Evolutionary conservation across 345 rosid species (phyloP).

Genomic region (Raphanus raphanistrum): DNA sequence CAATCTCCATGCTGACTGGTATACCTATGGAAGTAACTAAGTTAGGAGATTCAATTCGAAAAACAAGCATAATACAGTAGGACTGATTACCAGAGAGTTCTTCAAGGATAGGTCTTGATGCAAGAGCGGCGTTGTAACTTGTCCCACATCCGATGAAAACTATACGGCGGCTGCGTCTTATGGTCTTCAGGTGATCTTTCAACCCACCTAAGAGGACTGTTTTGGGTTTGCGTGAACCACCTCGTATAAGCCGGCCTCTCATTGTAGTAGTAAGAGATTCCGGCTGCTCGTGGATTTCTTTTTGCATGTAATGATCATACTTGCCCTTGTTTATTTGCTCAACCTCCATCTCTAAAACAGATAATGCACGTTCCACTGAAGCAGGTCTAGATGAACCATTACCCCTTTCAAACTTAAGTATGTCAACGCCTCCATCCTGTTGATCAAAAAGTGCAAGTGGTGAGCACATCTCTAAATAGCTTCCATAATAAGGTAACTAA

Average conservation of each 20-base stretch:
- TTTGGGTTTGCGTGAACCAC: constrained; percentile 80
- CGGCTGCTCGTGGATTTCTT: constrained; percentile 98
- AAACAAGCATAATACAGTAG: constrained; percentile 8
- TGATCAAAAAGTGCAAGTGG: background rate
- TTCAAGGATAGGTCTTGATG: constrained; percentile 91
- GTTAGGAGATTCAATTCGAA: background rate
- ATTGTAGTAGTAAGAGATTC: constrained; percentile 93
- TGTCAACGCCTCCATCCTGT: constrained; percentile 88
- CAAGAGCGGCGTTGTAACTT: constrained; percentile 95
- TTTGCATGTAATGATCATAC: constrained; percentile 95
- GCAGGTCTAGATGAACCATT: constrained; percentile 65
- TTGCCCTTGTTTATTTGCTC: constrained; percentile 94
- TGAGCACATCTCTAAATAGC: background rate
- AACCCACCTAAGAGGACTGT: constrained; percentile 93
- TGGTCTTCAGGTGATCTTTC: constrained; percentile 90
- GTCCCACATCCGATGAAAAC: constrained; percentile 97
- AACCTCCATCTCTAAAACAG: constrained; percentile 93
- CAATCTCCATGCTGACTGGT: constrained; percentile 98
- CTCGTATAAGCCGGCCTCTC: constrained; percentile 94
- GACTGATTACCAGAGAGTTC: constrained; percentile 82
- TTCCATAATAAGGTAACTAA: constrained; percentile 7
- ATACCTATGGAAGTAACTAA: constrained; percentile 50
- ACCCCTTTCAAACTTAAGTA: constrained; percentile 69
- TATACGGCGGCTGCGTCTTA: constrained; percentile 87
- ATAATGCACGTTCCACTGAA: constrained; percentile 92